phyloP scores from a whole-genome alignment of 139 green algal genomes.

The Eudorina sp. region DNA sequence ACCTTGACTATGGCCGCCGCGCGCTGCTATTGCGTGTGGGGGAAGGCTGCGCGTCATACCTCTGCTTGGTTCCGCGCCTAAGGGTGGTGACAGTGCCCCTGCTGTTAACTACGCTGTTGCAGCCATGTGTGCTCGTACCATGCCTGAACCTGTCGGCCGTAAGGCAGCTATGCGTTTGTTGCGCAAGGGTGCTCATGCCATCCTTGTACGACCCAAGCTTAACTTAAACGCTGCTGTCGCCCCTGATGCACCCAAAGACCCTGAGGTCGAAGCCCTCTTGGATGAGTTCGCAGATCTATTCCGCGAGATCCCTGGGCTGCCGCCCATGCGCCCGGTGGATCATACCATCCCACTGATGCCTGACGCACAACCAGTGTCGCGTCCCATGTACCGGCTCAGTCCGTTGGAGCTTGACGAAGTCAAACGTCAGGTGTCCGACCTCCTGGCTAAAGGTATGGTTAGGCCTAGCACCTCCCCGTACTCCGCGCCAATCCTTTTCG shows the following conservation, averaged over 20 bases:
- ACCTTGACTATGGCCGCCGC: not conserved
- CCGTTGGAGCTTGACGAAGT: constrained; percentile 4
- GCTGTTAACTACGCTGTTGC: not conserved
- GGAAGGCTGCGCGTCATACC: not conserved
- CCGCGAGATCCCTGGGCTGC: constrained; percentile 9
- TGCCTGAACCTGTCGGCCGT: not conserved
- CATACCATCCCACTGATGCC: not conserved
- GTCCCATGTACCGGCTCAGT: not conserved
- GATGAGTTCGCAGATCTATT: not conserved
- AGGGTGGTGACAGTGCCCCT: not conserved
- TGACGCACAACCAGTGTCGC: no score
- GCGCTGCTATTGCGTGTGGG: not conserved
- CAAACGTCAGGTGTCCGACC: not conserved
- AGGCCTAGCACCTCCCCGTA: not conserved
- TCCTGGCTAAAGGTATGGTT: no score
- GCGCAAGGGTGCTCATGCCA: not conserved
- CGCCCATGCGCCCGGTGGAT: constrained; percentile 12
- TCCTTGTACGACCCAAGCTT: not conserved
- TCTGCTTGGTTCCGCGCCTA: not conserved
- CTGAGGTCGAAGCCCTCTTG: not conserved
- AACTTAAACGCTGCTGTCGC: not conserved
- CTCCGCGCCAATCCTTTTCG: constrained; percentile 6
- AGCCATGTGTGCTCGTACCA: not conserved
- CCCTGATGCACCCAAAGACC: not conserved
- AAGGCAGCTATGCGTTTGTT: not conserved